Evolutionary conservation across 2,329 filamentous ascomycete genomes (phyloP).

Genomic region (Coniochaeta sp.): DNA sequence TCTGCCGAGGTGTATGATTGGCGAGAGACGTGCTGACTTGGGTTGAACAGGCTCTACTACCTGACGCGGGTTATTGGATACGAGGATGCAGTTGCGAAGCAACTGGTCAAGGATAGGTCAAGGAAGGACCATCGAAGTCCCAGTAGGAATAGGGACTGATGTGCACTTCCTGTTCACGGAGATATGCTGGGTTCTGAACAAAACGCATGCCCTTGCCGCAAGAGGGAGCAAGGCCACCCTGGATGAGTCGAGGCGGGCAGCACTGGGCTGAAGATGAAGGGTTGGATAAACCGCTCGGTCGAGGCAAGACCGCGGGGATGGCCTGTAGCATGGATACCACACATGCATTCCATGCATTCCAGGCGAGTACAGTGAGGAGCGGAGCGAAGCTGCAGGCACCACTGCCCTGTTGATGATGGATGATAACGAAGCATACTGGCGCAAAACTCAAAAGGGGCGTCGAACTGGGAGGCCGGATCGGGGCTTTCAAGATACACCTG

Average conservation of each 20-base stretch:
- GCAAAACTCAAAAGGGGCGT: too few relatives aligned
- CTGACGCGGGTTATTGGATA: conserved; percentile 46
- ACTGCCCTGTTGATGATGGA: neutral
- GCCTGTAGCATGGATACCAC: too few relatives aligned
- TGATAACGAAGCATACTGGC: conserved; percentile 1
- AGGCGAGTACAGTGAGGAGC: too few relatives aligned
- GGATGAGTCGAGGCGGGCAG: too few relatives aligned
- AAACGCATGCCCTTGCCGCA: too few relatives aligned
- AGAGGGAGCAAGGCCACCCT: too few relatives aligned
- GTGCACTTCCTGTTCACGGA: neutral
- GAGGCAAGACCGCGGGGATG: too few relatives aligned
- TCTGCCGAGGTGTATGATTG: neutral
- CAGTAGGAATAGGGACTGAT: conserved; percentile 16
- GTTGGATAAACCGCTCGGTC: too few relatives aligned
- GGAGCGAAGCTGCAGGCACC: neutral
- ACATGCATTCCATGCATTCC: too few relatives aligned
- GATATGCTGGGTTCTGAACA: too few relatives aligned
- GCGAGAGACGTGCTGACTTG: conserved; percentile 6
- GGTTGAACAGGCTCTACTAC: conserved; percentile 37
- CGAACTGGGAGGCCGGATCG: neutral
- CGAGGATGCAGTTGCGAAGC: conserved; percentile 42
- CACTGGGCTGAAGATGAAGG: too few relatives aligned
- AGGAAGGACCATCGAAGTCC: conserved; percentile 17
- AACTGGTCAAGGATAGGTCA: conserved; percentile 35
- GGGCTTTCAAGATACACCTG: too few relatives aligned